Percentiles rank a stretch among this genome's conserved stretches.
Evolutionary conservation across 306 rosid genomes (phyloP).

Genomic region (Lathyrus sativus): DNA sequence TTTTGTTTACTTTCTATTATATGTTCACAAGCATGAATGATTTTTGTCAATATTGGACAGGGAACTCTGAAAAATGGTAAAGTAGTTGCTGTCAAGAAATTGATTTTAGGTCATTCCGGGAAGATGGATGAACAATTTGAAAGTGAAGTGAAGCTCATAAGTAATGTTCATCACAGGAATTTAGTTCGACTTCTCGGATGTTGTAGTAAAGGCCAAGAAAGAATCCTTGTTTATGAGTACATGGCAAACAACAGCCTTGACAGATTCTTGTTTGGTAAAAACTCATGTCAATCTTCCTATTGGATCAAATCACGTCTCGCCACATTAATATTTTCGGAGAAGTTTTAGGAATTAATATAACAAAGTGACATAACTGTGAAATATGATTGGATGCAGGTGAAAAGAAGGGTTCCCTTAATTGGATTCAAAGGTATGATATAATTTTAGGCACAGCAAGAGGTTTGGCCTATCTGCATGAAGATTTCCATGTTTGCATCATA

Average conservation of each 20-base stretch:
- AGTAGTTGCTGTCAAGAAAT: conserved; percentile 68
- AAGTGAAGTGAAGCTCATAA: conserved; percentile 71
- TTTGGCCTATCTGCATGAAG: conserved; percentile 69
- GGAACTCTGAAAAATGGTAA: conserved; percentile 70
- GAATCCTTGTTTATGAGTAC: conserved; percentile 73
- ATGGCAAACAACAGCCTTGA: conserved; percentile 68
- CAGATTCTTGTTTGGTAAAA: conserved; percentile 70
- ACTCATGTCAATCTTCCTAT: background rate
- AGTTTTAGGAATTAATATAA: background rate
- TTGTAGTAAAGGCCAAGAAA: conserved; percentile 60
- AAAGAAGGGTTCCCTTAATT: conserved; percentile 53
- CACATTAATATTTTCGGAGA: background rate
- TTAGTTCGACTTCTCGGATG: conserved; percentile 74
- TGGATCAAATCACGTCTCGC: background rate
- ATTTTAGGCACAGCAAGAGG: conserved; percentile 72
- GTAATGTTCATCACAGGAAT: conserved; percentile 75
- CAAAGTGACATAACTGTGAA: background rate
- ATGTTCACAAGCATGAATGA: conserved; percentile 2
- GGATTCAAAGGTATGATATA: conserved; percentile 62
- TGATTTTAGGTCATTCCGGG: conserved; percentile 45
- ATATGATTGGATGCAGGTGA: conserved; percentile 42
- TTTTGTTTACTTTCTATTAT: background rate
- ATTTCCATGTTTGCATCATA: conserved; percentile 69
- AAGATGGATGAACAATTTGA: conserved; percentile 57
- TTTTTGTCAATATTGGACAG: conserved; percentile 38